phyloP scores from a whole-genome alignment of 495 filamentous ascomycete species.

The Aspergillus olivimuriae region DNA sequence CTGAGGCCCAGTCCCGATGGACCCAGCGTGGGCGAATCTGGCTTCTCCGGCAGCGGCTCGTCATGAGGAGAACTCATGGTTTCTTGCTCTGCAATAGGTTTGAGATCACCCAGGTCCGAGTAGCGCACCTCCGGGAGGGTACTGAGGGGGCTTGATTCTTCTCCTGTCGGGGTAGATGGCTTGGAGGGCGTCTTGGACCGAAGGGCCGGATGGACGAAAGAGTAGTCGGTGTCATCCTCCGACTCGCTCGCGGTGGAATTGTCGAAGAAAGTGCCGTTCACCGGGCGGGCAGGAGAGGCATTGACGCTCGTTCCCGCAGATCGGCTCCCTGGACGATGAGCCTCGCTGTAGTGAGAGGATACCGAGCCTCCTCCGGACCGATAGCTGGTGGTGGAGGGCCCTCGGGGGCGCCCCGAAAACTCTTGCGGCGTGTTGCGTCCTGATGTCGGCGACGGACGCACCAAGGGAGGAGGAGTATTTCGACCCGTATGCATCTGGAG shows the following conservation, averaged over 20 bases:
- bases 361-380: conserved; percentile 40
- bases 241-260: conserved; percentile 39
- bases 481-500: conserved; percentile 67
- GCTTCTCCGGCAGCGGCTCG: conserved; percentile 30
- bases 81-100: conserved; percentile 36
- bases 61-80: conserved; percentile 8
- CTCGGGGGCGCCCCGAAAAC: conserved; percentile 27
- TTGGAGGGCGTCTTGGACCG: conserved; percentile 21
- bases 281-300: conserved; percentile 24
- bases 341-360: conserved; percentile 40
- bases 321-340: conserved; percentile 20
- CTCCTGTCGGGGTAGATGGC: conserved; percentile 22
- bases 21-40: conserved; percentile 78
- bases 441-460: conserved; percentile 29
- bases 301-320: conserved; percentile 22
- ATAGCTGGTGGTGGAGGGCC: conserved; percentile 36
- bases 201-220: conserved; percentile 27
- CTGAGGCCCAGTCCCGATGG: conserved; percentile 61
- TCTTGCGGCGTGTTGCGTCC: conserved; percentile 26
- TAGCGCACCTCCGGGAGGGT: conserved; percentile 37
- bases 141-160: conserved; percentile 24
- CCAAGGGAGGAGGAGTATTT: conserved; percentile 37
- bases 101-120: conserved; percentile 37
- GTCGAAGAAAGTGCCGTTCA: conserved; percentile 36
- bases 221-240: conserved; percentile 31